These are phyloP conservation scores for Cryptosporidium tyzzeri DNA, from an alignment of 169 alveolate species.

Conservation along the genomic window DNA sequence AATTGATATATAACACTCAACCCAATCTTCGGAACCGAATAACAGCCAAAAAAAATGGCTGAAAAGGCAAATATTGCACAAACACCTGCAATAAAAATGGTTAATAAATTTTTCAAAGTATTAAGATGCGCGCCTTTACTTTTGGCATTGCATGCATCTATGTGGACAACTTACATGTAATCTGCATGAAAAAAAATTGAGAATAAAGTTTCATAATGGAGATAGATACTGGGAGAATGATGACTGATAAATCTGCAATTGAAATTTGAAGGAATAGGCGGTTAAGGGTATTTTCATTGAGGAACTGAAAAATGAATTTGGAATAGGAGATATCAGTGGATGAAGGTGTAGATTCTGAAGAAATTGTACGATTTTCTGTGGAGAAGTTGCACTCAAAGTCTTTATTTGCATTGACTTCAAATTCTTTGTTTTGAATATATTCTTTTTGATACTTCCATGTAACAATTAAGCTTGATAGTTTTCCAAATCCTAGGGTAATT, in stretches of 20 bases:
- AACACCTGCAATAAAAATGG: not conserved
- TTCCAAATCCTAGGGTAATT: constrained; percentile 47
- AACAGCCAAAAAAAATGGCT: constrained; percentile 38
- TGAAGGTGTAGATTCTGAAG: constrained; percentile 9
- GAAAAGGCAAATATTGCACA: constrained; percentile 9
- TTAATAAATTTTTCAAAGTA: not conserved
- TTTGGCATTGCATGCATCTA: not conserved
- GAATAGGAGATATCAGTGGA: constrained; percentile 9
- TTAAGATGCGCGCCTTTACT: not conserved
- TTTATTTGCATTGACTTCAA: constrained; percentile 9
- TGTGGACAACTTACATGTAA: constrained; percentile 38
- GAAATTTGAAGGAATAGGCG: not conserved
- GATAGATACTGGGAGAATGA: constrained; percentile 28
- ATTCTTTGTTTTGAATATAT: not conserved
- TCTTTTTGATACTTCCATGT: constrained; percentile 34
- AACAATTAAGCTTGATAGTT: constrained; percentile 43
- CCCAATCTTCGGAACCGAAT: constrained; percentile 58
- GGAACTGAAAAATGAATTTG: not conserved
- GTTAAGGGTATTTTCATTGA: not conserved
- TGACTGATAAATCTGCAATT: constrained; percentile 29
- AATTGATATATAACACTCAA: constrained; percentile 10
- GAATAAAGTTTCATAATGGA: constrained; percentile 6
- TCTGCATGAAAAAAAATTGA: not conserved
- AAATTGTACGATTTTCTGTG: not conserved
- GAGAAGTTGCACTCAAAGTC: constrained; percentile 15